Conservation (phyloP, 139 green algal genomes). For the Volvox africanus region DNA sequence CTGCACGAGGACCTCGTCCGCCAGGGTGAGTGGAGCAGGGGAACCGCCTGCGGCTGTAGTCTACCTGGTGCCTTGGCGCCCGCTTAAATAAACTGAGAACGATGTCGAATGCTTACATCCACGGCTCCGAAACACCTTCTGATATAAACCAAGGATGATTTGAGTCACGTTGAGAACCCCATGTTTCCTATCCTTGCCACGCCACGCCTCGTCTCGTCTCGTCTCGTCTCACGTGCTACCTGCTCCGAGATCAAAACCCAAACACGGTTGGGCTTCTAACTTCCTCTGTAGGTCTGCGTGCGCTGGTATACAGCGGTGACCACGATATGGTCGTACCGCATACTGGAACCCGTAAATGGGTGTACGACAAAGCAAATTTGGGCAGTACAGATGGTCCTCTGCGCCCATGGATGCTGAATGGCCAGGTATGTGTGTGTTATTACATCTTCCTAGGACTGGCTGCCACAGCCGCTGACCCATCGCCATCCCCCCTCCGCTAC, state of each 20-base stretch:
- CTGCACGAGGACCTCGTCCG: slow-evolving; percentile 59
- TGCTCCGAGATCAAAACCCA: no score
- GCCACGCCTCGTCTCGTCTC: no score
- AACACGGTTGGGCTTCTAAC: no score
- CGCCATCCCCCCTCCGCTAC: background rate
- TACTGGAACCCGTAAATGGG: slow-evolving; percentile 59
- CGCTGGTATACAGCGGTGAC: slow-evolving; percentile 61
- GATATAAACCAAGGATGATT: no score
- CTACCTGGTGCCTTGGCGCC: no score
- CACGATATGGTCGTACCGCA: slow-evolving; percentile 67
- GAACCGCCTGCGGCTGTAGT: background rate
- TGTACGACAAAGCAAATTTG: slow-evolving; percentile 50
- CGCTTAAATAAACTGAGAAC: no score
- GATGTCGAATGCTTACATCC: no score
- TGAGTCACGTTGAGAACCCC: no score
- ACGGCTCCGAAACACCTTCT: no score
- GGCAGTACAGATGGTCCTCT: background rate
- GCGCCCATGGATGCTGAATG: slow-evolving; percentile 44
- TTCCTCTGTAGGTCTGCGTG: slow-evolving; percentile 39
- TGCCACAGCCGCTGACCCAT: background rate
- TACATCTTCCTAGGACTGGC: background rate
- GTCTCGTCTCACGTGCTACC: no score
- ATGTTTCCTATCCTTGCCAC: no score
- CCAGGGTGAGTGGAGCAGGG: slow-evolving; percentile 30
- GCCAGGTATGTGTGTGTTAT: slow-evolving; percentile 40